Conservation (phyloP, 495 filamentous ascomycete genomes). For the Extremus antarcticus region DNA sequence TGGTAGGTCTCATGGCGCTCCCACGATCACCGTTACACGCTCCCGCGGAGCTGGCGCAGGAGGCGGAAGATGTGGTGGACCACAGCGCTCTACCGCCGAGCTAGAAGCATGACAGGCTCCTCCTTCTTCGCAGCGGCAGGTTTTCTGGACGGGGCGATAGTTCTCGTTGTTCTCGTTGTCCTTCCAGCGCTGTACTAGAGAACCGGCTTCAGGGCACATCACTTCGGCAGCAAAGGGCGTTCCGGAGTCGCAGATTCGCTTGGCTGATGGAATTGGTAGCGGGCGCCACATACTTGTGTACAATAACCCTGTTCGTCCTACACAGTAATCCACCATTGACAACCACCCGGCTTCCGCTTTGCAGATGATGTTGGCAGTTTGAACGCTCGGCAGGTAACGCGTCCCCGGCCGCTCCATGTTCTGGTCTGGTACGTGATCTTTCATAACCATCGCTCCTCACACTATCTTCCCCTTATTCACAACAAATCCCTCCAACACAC, state of each 20-base stretch:
- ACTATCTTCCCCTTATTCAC: slow-evolving; percentile 71
- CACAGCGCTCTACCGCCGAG: slow-evolving; percentile 86
- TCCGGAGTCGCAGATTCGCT: not conserved
- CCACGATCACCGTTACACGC: slow-evolving; percentile 80
- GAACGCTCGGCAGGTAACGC: too few relatives aligned
- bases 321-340: too few relatives aligned
- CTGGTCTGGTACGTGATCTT: too few relatives aligned
- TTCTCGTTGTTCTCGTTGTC: not conserved
- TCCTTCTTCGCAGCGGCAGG: too few relatives aligned
- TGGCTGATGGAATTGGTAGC: not conserved
- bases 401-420: too few relatives aligned
- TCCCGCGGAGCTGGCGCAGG: slow-evolving; percentile 62
- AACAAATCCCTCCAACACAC: slow-evolving; percentile 79
- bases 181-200: not conserved
- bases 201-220: not conserved
- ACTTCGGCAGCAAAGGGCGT: not conserved
- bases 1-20: slow-evolving; percentile 77
- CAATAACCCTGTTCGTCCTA: too few relatives aligned
- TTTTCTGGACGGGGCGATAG: too few relatives aligned
- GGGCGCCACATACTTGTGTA: too few relatives aligned
- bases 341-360: too few relatives aligned
- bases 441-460: not conserved
- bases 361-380: too few relatives aligned
- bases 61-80: slow-evolving; percentile 84
- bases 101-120: slow-evolving; percentile 36